Percentiles rank a stretch among this genome's conserved stretches.
phyloP scores from a whole-genome alignment of 73 alveolate species.

The Tetrahymena malaccensis region DNA sequence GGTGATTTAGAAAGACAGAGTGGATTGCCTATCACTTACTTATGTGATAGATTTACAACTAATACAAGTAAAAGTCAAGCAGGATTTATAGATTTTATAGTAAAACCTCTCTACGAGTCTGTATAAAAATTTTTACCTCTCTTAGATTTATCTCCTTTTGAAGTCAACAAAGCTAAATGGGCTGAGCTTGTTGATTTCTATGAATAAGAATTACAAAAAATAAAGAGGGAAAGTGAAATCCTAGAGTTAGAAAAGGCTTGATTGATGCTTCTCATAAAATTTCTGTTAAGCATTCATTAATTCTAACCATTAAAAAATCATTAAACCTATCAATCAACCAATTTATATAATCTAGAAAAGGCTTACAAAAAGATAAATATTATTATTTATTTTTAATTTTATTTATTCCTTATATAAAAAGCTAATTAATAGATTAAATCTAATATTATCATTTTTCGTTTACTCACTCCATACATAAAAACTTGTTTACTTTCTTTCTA shows the following conservation, averaged over 20 bases:
- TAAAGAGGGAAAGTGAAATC: background rate
- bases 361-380: background rate
- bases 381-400: too few species aligned
- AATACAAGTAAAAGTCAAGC: constrained; percentile 79
- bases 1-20: constrained; percentile 87
- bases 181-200: background rate
- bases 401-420: too few species aligned
- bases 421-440: background rate
- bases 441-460: background rate
- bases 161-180: background rate
- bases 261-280: background rate
- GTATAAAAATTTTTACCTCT: constrained; percentile 13
- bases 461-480: background rate
- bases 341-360: background rate
- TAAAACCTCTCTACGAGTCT: constrained; percentile 60
- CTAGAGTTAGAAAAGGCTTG: background rate
- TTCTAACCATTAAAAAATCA: too few species aligned
- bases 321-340: too few species aligned
- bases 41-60: constrained; percentile 90
- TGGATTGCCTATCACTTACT: constrained; percentile 74
- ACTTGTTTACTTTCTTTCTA: background rate
- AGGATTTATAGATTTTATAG: constrained; percentile 89
- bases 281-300: background rate
- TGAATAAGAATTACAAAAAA: background rate
- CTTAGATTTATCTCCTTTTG: background rate